Conservation (phyloP, 2,329 filamentous ascomycete genomes). For the Xylariomycetidae sp. region DNA sequence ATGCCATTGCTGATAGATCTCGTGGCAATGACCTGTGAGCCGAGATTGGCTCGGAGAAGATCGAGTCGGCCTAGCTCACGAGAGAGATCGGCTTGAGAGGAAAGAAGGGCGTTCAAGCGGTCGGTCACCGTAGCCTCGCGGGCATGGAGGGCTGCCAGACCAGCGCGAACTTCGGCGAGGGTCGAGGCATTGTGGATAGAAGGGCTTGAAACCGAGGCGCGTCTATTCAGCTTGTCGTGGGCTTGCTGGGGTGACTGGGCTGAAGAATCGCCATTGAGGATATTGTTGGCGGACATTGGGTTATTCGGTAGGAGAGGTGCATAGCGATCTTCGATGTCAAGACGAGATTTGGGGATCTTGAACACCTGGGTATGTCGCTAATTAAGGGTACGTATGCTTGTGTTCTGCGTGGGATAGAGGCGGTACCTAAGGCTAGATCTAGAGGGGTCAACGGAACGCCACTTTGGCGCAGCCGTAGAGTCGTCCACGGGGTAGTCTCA, state of each 20-base stretch:
- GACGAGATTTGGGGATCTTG: constrained; percentile 13
- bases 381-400: too few species aligned
- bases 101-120: constrained; percentile 70
- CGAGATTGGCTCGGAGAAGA: constrained; percentile 80
- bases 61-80: constrained; percentile 85
- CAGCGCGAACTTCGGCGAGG: constrained; percentile 73
- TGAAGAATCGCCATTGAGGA: constrained; percentile 29
- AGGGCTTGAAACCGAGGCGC: constrained; percentile 16
- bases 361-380: too few species aligned
- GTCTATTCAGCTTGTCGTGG: constrained; percentile 21
- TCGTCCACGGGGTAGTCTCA: too few species aligned
- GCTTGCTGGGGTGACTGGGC: constrained; percentile 17
- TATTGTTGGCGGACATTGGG: constrained; percentile 31
- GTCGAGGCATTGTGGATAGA: constrained; percentile 66
- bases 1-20: constrained; percentile 84
- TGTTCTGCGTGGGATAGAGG: too few species aligned
- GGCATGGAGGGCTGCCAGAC: constrained; percentile 68
- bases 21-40: constrained; percentile 79
- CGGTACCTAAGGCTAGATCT: too few species aligned
- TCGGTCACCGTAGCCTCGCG: constrained; percentile 71
- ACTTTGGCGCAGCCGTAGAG: too few species aligned
- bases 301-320: constrained; percentile 23
- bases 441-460: too few species aligned
- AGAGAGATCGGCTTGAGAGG: constrained; percentile 80
- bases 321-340: constrained; percentile 26